phyloP scores from a whole-genome alignment of 352 stramenopile genomes.

The Pythium folliculosum region DNA sequence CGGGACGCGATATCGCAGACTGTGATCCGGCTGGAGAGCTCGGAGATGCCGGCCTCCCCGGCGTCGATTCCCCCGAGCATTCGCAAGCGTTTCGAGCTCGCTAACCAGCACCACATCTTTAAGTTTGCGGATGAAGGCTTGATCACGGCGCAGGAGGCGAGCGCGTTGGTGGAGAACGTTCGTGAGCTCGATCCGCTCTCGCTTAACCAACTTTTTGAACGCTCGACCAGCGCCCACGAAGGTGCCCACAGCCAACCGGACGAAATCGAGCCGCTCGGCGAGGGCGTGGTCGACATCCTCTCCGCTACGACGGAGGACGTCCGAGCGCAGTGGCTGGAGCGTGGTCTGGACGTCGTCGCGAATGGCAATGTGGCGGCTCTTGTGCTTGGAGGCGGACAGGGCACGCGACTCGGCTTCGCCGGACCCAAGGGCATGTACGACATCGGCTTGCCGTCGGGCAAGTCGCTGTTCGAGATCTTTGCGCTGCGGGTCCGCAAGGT shows the following conservation, averaged over 20 bases:
- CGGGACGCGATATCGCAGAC: conserved; percentile 26
- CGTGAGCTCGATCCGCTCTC: conserved; percentile 33
- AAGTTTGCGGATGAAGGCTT: conserved; percentile 45
- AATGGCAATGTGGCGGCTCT: conserved; percentile 91
- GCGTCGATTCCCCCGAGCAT: conserved; percentile 41
- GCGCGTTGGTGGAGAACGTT: conserved; percentile 41
- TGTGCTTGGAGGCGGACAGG: conserved; percentile 95
- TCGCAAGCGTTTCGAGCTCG: conserved; percentile 35
- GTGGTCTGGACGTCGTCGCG: conserved; percentile 79
- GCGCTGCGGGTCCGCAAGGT: conserved; percentile 90
- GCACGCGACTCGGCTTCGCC: conserved; percentile 95
- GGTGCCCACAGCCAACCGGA: conserved; percentile 16
- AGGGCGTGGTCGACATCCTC: conserved; percentile 46
- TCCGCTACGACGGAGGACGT: conserved; percentile 30
- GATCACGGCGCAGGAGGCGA: conserved; percentile 35
- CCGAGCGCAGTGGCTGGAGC: conserved; percentile 38
- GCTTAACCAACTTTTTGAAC: conserved; percentile 39
- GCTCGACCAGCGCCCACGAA: conserved; percentile 39
- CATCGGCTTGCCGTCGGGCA: conserved; percentile 90
- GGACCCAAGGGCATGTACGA: conserved; percentile 96
- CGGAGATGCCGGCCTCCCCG: conserved; percentile 22
- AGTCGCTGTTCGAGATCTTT: conserved; percentile 95
- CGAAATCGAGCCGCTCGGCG: conserved; percentile 42
- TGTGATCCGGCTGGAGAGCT: conserved; percentile 45
- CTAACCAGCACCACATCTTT: conserved; percentile 50